These are phyloP conservation scores for Fusarium nanum DNA, from an alignment of 2,329 filamentous ascomycete genomes.

Conservation along the genomic window DNA sequence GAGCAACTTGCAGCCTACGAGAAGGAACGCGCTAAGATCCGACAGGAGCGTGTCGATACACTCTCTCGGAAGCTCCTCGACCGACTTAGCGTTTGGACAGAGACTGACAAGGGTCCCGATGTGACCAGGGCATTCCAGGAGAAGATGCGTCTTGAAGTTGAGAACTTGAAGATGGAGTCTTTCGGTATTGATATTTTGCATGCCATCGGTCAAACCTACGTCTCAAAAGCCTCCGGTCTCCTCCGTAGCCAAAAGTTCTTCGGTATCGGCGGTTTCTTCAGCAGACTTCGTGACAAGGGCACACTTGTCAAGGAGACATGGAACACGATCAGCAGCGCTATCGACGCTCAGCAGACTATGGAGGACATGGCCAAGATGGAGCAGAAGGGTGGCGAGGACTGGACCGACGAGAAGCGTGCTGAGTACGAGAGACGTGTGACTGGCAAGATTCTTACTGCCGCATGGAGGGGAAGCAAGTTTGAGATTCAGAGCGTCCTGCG, in stretches of 20 bases:
- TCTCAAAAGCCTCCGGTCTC: conserved; percentile 86
- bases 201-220: conserved; percentile 91
- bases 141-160: conserved; percentile 93
- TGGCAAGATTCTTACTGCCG: conserved; percentile 96
- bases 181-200: conserved; percentile 97
- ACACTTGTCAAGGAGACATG: conserved; percentile 97
- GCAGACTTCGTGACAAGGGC: conserved; percentile 93
- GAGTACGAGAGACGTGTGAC: conserved; percentile 97
- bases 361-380: conserved; percentile 98
- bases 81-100: conserved; percentile 93
- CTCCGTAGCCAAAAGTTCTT: conserved; percentile 97
- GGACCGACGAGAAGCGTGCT: conserved; percentile 96
- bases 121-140: conserved; percentile 91
- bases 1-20: conserved; percentile 93
- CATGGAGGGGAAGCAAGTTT: conserved; percentile 96
- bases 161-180: conserved; percentile 99
- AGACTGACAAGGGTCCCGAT: conserved; percentile 89
- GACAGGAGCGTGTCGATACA: conserved; percentile 89
- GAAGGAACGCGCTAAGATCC: conserved; percentile 82
- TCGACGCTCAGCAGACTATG: conserved; percentile 98
- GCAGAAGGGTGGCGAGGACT: conserved; percentile 93
- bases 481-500: conserved; percentile 97
- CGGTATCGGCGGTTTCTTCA: conserved; percentile 95
- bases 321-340: conserved; percentile 95
- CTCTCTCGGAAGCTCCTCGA: conserved; percentile 88